These are phyloP conservation scores for Solanum medicagineum DNA, from an alignment of 257 asterid genomes.

Conservation along the genomic window DNA sequence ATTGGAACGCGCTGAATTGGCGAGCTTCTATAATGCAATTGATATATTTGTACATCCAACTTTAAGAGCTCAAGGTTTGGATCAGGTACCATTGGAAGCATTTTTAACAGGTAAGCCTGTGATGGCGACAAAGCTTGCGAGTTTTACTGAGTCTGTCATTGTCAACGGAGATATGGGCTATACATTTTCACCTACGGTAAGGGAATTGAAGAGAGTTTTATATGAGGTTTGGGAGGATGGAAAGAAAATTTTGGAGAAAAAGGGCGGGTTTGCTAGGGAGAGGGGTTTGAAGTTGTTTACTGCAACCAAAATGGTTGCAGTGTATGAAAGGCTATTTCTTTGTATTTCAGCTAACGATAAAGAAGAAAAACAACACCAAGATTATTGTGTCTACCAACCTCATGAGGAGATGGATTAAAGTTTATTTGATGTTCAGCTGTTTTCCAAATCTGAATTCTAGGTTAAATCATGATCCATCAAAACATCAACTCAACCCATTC, in stretches of 20 bases:
- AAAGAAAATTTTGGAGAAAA: conserved; percentile 19
- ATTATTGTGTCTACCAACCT: conserved; percentile 9
- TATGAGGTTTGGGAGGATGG: conserved; percentile 55
- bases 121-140: conserved; percentile 61
- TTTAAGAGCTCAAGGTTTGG: conserved; percentile 70
- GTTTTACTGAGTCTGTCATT: conserved; percentile 54
- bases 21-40: conserved; percentile 43
- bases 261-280: conserved; percentile 44
- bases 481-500: no score
- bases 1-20: conserved; percentile 31
- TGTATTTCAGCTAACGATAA: conserved; percentile 32
- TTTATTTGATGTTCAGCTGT: no score
- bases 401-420: not conserved
- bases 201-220: conserved; percentile 37
- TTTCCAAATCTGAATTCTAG: no score
- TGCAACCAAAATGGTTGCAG: conserved; percentile 61
- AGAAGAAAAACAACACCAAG: not conserved
- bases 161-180: conserved; percentile 45
- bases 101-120: conserved; percentile 58
- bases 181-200: conserved; percentile 51
- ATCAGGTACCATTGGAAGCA: conserved; percentile 66
- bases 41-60: conserved; percentile 64
- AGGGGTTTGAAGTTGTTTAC: conserved; percentile 48
- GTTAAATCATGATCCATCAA: no score
- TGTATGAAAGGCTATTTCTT: conserved; percentile 58